Conservation (phyloP, 1,284 basidiomycete genomes). For the Termitomyces sp. region DNA sequence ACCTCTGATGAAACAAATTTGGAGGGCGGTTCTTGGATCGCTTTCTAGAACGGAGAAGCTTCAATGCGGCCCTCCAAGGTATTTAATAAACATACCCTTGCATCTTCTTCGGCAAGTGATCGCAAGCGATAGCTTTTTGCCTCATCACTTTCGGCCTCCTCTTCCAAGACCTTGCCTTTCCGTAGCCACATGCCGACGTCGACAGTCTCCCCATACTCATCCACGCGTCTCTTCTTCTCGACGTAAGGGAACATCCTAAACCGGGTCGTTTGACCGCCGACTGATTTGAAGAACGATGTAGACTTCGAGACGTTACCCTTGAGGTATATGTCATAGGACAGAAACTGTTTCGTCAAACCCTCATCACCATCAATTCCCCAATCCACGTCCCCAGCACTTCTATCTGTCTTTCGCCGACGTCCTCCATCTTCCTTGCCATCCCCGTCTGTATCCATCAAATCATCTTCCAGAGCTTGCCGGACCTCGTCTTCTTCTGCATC, state of each 20-base stretch:
- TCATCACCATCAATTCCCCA: slow-evolving; percentile 74
- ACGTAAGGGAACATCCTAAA: slow-evolving; percentile 98
- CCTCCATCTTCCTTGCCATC: slow-evolving; percentile 19
- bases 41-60: slow-evolving; percentile 42
- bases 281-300: slow-evolving; percentile 79
- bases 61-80: not conserved
- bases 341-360: slow-evolving; percentile 62
- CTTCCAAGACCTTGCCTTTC: slow-evolving; percentile 83
- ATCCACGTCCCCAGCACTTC: slow-evolving; percentile 52
- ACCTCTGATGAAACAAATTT: slow-evolving; percentile 81
- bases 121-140: slow-evolving; percentile 67
- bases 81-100: slow-evolving; percentile 47
- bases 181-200: slow-evolving; percentile 93
- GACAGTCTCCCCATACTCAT: slow-evolving; percentile 93
- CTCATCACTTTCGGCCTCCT: slow-evolving; percentile 81
- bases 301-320: slow-evolving; percentile 87
- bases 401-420: slow-evolving; percentile 40
- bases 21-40: slow-evolving; percentile 78
- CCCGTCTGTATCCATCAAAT: slow-evolving; percentile 38
- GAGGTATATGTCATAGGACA: slow-evolving; percentile 94
- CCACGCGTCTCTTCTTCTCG: slow-evolving; percentile 87
- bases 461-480: slow-evolving; percentile 51
- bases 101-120: slow-evolving; percentile 75
- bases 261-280: slow-evolving; percentile 63
- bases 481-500: slow-evolving; percentile 70